Conservation (phyloP, 2,329 filamentous ascomycete species). For the Aspergillus flavus region DNA sequence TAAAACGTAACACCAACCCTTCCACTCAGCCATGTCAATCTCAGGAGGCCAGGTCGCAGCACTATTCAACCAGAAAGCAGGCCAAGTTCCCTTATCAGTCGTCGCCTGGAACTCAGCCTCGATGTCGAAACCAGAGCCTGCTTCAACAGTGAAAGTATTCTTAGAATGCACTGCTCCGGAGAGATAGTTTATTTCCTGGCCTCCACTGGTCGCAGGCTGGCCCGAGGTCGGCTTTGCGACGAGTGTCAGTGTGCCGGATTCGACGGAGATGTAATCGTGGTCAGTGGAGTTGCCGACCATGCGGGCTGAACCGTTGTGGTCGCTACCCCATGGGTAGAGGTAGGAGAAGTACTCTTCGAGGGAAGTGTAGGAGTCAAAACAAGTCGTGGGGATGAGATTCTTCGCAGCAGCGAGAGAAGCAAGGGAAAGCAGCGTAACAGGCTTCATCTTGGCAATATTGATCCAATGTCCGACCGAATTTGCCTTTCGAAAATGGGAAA, state of each 20-base stretch:
- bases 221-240: conserved; percentile 51
- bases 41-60: conserved; percentile 61
- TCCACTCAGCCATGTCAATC: conserved; percentile 65
- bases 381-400: conserved; percentile 26
- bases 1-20: conserved; percentile 40
- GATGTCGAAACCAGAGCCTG: conserved; percentile 44
- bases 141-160: conserved; percentile 43
- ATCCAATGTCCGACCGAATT: too few relatives aligned
- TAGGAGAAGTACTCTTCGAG: conserved; percentile 51
- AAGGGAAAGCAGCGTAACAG: conserved; percentile 7
- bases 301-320: conserved; percentile 61
- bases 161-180: conserved; percentile 52
- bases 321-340: conserved; percentile 61
- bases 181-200: conserved; percentile 53
- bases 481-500: neutral
- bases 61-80: conserved; percentile 61
- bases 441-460: neutral
- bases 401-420: conserved; percentile 15
- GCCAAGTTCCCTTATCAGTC: conserved; percentile 54
- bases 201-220: conserved; percentile 26
- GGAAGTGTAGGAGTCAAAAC: conserved; percentile 34
- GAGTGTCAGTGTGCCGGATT: conserved; percentile 48
- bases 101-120: conserved; percentile 44
- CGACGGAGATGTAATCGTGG: conserved; percentile 48
- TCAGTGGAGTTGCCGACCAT: conserved; percentile 45